Percentiles rank a stretch among this genome's conserved stretches.
phyloP scores from a whole-genome alignment of 106 monocot genomes.

The Dactylorhiza incarnata region DNA sequence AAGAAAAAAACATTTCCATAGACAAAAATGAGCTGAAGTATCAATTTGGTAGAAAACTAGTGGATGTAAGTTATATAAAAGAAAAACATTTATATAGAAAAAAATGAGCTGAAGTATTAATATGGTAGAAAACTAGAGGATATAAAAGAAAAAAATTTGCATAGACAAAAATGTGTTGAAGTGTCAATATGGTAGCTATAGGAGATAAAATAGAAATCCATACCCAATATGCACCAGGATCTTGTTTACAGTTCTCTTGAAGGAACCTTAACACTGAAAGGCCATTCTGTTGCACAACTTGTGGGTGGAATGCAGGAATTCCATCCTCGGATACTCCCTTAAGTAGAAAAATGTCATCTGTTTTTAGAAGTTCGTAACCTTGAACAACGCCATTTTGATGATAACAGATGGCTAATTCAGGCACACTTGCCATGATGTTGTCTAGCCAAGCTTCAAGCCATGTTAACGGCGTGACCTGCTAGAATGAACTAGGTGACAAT shows the following conservation, averaged over 20 bases:
- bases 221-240: constrained; percentile 99
- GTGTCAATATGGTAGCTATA: background rate
- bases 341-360: constrained; percentile 89
- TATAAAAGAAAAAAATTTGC: background rate
- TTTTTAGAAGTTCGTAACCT: constrained; percentile 95
- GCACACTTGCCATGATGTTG: constrained; percentile 95
- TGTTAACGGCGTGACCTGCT: constrained; percentile 76
- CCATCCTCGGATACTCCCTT: constrained; percentile 97
- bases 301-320: constrained; percentile 92
- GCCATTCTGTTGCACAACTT: constrained; percentile 95
- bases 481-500: constrained; percentile 14
- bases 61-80: no score
- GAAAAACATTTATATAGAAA: no score
- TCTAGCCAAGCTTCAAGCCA: constrained; percentile 99
- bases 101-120: no score
- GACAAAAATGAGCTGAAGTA: background rate
- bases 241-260: constrained; percentile 93
- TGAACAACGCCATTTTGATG: constrained; percentile 96
- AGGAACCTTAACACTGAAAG: constrained; percentile 91
- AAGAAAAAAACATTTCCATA: background rate
- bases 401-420: constrained; percentile 93
- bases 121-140: background rate
- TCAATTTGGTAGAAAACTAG: background rate
- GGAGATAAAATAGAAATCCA: background rate
- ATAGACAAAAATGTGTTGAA: background rate